Evolutionary conservation across 768 basidiomycete species (phyloP).

Genomic region (Stropharia rugosoannulata): DNA sequence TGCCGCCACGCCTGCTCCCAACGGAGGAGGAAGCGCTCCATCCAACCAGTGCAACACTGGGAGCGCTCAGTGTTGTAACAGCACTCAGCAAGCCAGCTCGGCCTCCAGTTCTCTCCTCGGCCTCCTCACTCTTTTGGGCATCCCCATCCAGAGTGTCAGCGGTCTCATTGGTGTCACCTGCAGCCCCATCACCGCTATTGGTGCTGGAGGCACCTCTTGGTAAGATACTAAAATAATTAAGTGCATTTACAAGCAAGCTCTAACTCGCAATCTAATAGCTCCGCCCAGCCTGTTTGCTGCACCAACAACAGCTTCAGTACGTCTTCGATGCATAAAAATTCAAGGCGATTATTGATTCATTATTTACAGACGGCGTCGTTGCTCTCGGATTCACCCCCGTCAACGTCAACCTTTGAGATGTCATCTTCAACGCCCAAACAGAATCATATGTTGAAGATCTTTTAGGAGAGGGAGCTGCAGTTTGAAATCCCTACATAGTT

Average conservation of each 20-base stretch:
- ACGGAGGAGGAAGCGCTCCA: background rate
- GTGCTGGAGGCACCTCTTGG: slow-evolving; percentile 14
- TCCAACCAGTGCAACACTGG: slow-evolving; percentile 10
- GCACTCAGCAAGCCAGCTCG: background rate
- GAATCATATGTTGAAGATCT: background rate
- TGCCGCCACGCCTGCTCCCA: slow-evolving; percentile 7
- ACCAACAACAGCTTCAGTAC: slow-evolving; percentile 17
- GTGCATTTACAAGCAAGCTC: too few species aligned
- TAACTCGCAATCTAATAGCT: slow-evolving; percentile 1
- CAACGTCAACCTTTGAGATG: slow-evolving; percentile 11
- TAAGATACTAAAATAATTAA: background rate
- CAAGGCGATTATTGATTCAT: background rate
- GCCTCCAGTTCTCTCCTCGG: background rate
- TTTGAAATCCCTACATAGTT: background rate
- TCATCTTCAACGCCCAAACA: background rate
- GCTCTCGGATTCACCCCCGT: slow-evolving; percentile 16
- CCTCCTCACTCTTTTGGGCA: slow-evolving; percentile 15
- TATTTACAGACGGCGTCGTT: slow-evolving; percentile 10
- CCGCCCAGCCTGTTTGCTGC: slow-evolving; percentile 19
- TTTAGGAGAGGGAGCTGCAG: background rate
- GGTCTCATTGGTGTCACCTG: slow-evolving; percentile 12
- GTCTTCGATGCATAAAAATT: background rate
- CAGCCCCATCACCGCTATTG: slow-evolving; percentile 16
- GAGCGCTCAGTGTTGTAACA: slow-evolving; percentile 3
- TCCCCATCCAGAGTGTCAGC: slow-evolving; percentile 7